phyloP scores from a whole-genome alignment of 441 rosid genomes.

The Iberis amara region DNA sequence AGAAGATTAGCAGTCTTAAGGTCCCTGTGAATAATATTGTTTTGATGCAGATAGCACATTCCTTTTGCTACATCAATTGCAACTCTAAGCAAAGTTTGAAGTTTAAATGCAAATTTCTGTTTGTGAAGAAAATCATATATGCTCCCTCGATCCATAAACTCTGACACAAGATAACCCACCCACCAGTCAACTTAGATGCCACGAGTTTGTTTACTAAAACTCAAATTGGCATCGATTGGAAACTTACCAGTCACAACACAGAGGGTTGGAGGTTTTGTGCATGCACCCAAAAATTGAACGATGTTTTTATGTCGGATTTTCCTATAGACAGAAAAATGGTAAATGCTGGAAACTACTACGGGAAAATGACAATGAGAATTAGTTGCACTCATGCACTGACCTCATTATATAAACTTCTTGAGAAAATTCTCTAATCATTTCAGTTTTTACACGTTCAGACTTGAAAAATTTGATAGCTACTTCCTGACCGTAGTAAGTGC shows the following conservation, averaged over 20 bases:
- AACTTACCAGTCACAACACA: slow-evolving; percentile 76
- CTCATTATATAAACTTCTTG: slow-evolving; percentile 95
- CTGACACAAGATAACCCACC: slow-evolving; percentile 24
- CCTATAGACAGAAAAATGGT: slow-evolving; percentile 37
- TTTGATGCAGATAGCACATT: slow-evolving; percentile 87
- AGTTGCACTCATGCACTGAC: slow-evolving; percentile 45
- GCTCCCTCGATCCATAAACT: slow-evolving; percentile 80
- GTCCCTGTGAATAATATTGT: slow-evolving; percentile 88
- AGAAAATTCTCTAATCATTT: slow-evolving; percentile 75
- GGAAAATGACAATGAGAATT: slow-evolving; percentile 11
- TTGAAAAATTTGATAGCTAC: slow-evolving; percentile 87
- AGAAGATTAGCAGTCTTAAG: slow-evolving; percentile 87
- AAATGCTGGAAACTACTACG: not conserved
- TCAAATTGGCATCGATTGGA: slow-evolving; percentile 29
- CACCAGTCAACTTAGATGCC: slow-evolving; percentile 24
- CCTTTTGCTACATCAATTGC: slow-evolving; percentile 85
- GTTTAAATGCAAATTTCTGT: slow-evolving; percentile 63
- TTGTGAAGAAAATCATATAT: slow-evolving; percentile 75
- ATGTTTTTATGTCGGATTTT: slow-evolving; percentile 85
- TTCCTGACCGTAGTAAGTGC: slow-evolving; percentile 85
- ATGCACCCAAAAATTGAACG: slow-evolving; percentile 85
- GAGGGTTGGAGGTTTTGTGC: slow-evolving; percentile 64
- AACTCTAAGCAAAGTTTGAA: slow-evolving; percentile 66
- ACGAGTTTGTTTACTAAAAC: slow-evolving; percentile 23
- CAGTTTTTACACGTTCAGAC: slow-evolving; percentile 63